Evolutionary conservation across 2,329 filamentous ascomycete species (phyloP).

Genomic region (Aspergillus vadensis): DNA sequence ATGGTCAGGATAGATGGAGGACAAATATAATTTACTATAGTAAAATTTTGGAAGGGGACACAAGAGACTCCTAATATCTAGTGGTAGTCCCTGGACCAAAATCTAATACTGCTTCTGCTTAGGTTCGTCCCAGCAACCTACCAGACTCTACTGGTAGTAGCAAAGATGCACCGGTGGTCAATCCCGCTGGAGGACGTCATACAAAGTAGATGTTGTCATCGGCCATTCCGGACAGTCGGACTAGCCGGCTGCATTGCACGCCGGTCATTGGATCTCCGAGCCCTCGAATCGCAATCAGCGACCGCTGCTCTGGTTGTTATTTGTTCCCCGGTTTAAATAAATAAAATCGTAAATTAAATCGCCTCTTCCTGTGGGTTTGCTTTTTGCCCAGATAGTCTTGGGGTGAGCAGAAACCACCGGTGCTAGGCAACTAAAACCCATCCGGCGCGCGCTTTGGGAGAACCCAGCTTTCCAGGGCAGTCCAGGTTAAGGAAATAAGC

Average conservation of each 20-base stretch:
- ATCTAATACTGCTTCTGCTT: neutral
- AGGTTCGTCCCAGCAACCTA: neutral
- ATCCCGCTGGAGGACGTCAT: neutral
- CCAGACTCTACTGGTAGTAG: no score
- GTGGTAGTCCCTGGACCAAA: no score
- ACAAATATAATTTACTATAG: no score
- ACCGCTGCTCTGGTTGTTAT: neutral
- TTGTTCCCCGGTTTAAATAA: neutral
- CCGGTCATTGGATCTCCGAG: constrained; percentile 5
- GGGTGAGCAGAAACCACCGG: neutral
- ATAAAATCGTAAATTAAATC: neutral
- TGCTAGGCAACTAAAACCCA: neutral
- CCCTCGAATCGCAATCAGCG: neutral
- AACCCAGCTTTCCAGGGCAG: neutral
- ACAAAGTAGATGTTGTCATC: neutral
- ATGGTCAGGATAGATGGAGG: no score
- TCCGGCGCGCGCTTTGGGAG: neutral
- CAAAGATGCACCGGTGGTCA: neutral
- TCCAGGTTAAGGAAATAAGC: constrained; percentile 1
- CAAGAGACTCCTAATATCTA: no score
- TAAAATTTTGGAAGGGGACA: no score
- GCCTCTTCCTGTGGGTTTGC: neutral
- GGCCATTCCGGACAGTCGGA: neutral
- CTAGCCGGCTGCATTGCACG: neutral
- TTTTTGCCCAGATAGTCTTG: no score